Base-by-base conservation (phyloP, 768 basidiomycete species). In the Dioszegia hungarica region DNA sequence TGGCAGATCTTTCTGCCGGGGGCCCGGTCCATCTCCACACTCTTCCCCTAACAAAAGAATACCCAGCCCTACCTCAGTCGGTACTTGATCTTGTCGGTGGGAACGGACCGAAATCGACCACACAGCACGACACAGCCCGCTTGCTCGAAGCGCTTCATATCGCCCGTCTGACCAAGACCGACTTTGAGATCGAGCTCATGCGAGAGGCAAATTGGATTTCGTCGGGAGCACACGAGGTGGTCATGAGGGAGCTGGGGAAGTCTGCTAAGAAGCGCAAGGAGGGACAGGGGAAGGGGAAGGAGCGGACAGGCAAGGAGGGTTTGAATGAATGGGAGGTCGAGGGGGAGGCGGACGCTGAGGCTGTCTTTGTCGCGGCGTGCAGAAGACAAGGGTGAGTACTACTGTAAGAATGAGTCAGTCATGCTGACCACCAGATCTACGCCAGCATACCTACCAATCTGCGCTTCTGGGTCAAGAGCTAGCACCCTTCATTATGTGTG, bases 291-390 rank as follows among this genome's bases (percentile, higher is more conserved):
- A 47, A 27, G 15, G 51, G 24, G 4, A 50, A 51, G 40, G 41
- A 46, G 10, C 34, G 71, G 38, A 67, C 58, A 15, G 72, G 66
- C 11, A 72, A 64, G 47, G 67, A 72, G 51, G 62, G 43, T 25
- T 19, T 72, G 39, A 49, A 81, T 2, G 87, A 92, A 67, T 95
- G 93, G 88, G 78, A 90, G 41, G 89, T 97, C 15, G 84, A 89
- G 78, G 89, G 87, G 64, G 94, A 98, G 76, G 86, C 85, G 0
- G 93, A 95, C 73, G 94, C 91, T 0, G 93, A 94, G 72, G 94
- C 92, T 0, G 81, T 93, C 8, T 98, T 97, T 61, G 88, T 90
- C 0, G 90, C 92, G 2, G 86, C 86, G 1, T 95, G 92, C 77
- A 80, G 90, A 48, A 80, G 90, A 56, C 86, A 90, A 77, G 91